Evolutionary conservation across 2,329 filamentous ascomycete genomes (phyloP), one percentile per base, ranked within the genome.

Genomic region (Aspergillus arachidicola): DNA sequence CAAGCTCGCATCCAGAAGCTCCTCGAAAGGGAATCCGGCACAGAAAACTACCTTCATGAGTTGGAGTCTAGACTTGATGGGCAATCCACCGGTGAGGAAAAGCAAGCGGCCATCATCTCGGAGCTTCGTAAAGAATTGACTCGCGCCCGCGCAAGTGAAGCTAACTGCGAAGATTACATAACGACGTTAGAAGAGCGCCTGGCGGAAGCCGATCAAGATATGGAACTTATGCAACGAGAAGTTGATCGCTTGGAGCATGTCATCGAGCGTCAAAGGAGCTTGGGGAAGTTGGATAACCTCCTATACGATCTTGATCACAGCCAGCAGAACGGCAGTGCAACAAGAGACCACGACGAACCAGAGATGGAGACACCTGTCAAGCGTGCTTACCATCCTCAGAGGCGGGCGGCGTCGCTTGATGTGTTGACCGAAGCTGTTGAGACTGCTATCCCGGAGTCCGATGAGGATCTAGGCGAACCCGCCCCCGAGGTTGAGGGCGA

Each of bases 201-300:
- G 10, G 95, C 95, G 0, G 95, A 99, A 78, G 91, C 94, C 2
- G 95, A 99, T 72, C 94, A 98, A 77, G 95, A 99, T 75, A 89
- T 92, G 67, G 95, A 98, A 76, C 82, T 97, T 64, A 97, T 99
- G 94, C 93, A 97, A 76, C 92, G 94, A 41, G 95, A 99, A 74
- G 92, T 99, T 66, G 92, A 97, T 72, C 89, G 94, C 38, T 84
- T 99, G 14, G 95, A 98, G 78, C 92, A 97, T 77, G 93, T 99
- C 9, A 89, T 99, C 58, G 94, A 98, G 78, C 91, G 96, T 56
- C 95, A 99, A 78, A 87, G 95, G 64, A 97, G 94, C 75, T 87
- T 99, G 4, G 95, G 95, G 46, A 96, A 97, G 78, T 86, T 99
- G 4, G 95, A 99, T 75, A 96, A 91, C 59, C 85, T 99, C 9